Evolutionary conservation across 352 stramenopile species (phyloP).

Genomic region (Pythium phragmiticola): DNA sequence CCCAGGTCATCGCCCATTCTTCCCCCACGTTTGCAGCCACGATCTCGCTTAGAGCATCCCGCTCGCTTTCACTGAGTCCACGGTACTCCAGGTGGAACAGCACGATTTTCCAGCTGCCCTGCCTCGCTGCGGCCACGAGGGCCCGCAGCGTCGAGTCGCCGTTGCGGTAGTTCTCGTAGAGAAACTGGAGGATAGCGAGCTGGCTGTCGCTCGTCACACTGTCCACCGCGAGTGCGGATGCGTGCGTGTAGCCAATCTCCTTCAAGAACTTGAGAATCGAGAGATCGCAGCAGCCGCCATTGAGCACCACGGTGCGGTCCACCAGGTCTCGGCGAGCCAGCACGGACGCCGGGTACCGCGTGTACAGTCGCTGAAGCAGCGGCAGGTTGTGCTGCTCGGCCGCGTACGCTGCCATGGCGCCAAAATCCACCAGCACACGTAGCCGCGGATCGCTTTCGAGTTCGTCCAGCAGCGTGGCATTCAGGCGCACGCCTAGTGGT

Average conservation of each 20-base stretch:
- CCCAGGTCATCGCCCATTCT: not conserved
- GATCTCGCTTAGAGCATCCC: not conserved
- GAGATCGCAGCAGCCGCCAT: not conserved
- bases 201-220: slow-evolving; percentile 4
- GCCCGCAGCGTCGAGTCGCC: not conserved
- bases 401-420: slow-evolving; percentile 2
- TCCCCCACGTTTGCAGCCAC: not conserved
- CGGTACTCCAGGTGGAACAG: slow-evolving; percentile 1
- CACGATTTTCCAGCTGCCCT: slow-evolving; percentile 1
- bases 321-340: slow-evolving; percentile 1
- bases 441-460: slow-evolving; percentile 4
- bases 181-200: not conserved
- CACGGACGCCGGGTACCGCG: not conserved
- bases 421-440: slow-evolving; percentile 5
- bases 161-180: slow-evolving; percentile 5
- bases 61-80: not conserved
- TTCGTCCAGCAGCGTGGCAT: not conserved
- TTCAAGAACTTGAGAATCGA: not conserved
- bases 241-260: slow-evolving; percentile 6
- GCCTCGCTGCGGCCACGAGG: not conserved
- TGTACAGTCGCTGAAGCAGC: slow-evolving; percentile 1
- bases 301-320: slow-evolving; percentile 1
- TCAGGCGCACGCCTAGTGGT: not conserved
- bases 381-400: slow-evolving; percentile 3
- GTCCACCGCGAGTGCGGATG: slow-evolving; percentile 9